Conservation (phyloP, 2,329 filamentous ascomycete species). For the Epichloe uncinata region DNA sequence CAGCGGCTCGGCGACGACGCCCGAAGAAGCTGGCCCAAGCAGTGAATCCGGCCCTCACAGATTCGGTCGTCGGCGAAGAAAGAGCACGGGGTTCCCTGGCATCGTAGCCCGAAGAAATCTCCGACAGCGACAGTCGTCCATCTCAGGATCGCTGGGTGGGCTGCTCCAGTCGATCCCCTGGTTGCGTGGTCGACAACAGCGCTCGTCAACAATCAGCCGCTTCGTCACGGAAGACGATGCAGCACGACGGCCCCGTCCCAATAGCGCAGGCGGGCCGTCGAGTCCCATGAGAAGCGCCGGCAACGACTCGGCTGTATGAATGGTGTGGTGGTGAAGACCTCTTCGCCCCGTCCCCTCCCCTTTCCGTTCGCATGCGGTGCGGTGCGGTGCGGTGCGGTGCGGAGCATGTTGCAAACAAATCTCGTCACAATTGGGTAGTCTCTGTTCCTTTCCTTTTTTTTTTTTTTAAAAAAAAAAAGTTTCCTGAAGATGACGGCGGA, state of each 20-base stretch:
- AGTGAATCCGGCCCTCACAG: conserved; percentile 18
- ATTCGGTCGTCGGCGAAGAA: conserved; percentile 33
- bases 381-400: background rate
- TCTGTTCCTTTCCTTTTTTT: background rate
- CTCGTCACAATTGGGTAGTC: background rate
- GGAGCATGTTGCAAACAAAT: background rate
- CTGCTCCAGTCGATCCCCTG: conserved; percentile 40
- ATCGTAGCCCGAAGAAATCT: conserved; percentile 39
- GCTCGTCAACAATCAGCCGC: conserved; percentile 7
- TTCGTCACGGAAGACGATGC: conserved; percentile 1
- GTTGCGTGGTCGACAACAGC: conserved; percentile 25
- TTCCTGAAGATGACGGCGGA: background rate
- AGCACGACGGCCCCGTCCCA: background rate
- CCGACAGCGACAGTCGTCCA: conserved; percentile 23
- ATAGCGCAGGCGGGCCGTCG: background rate
- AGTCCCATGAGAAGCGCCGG: background rate
- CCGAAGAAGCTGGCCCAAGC: conserved; percentile 17
- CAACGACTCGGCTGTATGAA: conserved; percentile 22
- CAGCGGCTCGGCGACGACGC: conserved; percentile 13
- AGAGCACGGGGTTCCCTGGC: conserved; percentile 48
- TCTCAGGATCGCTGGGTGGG: conserved; percentile 38
- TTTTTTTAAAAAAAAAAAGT: too few relatives aligned
- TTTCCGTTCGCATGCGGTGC: background rate
- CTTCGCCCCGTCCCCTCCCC: background rate
- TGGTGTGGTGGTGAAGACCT: conserved; percentile 1